Conservation (phyloP, 2,329 filamentous ascomycete species). For the Didymosphaeria variabile region DNA sequence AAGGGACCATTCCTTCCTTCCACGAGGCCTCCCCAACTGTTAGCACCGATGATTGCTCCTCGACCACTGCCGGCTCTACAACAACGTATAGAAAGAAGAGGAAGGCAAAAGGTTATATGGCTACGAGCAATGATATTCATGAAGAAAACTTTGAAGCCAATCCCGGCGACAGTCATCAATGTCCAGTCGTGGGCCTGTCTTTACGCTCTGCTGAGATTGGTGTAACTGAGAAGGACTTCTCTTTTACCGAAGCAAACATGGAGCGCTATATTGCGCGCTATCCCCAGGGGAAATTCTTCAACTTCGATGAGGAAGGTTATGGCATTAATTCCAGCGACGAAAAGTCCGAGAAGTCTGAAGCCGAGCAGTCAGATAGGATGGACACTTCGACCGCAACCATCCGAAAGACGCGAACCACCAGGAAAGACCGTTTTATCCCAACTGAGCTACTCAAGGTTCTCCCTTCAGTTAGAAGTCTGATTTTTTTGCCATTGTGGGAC, state of each 20-base stretch:
- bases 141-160: slow-evolving; percentile 4
- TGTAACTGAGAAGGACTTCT: slow-evolving; percentile 38
- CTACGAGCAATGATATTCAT: slow-evolving; percentile 4
- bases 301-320: slow-evolving; percentile 43
- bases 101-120: slow-evolving; percentile 12
- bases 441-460: slow-evolving; percentile 43
- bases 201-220: slow-evolving; percentile 28
- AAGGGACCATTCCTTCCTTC: slow-evolving; percentile 36
- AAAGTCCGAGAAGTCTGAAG: slow-evolving; percentile 39
- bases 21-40: slow-evolving; percentile 25
- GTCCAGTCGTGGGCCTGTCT: slow-evolving; percentile 36
- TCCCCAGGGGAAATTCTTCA: slow-evolving; percentile 48
- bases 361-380: slow-evolving; percentile 38
- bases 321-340: slow-evolving; percentile 45
- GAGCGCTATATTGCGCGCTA: slow-evolving; percentile 45
- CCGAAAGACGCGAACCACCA: slow-evolving; percentile 28
- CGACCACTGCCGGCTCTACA: slow-evolving; percentile 42
- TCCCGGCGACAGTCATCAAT: slow-evolving; percentile 31
- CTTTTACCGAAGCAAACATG: slow-evolving; percentile 44
- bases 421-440: slow-evolving; percentile 42
- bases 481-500: slow-evolving; percentile 51
- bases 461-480: slow-evolving; percentile 46
- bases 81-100: slow-evolving; percentile 33
- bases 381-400: slow-evolving; percentile 13
- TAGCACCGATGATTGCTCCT: slow-evolving; percentile 40